Evolutionary conservation across 768 basidiomycete genomes (phyloP).

Genomic region (Boletus speciosus): DNA sequence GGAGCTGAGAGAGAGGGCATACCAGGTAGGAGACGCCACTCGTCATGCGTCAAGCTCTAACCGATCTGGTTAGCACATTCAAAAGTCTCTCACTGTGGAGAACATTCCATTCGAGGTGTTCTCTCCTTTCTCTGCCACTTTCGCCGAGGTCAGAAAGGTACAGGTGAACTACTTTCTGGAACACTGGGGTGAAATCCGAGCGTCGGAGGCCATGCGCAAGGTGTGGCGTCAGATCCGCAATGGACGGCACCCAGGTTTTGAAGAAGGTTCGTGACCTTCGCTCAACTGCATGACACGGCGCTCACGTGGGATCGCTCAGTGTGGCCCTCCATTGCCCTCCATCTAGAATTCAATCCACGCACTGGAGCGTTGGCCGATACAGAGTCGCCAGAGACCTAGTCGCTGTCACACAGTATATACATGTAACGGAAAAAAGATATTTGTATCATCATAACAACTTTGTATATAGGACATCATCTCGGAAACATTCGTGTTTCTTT

Average conservation of each 20-base stretch:
- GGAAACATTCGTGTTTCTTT: not conserved
- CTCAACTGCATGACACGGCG: not conserved
- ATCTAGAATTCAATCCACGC: conserved; percentile 56
- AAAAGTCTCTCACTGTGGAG: conserved; percentile 67
- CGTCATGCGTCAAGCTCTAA: conserved; percentile 1
- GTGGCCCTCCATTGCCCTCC: conserved; percentile 64
- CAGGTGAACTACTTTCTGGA: conserved; percentile 77
- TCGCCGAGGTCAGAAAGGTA: conserved; percentile 78
- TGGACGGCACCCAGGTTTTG: conserved; percentile 83
- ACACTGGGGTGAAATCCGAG: conserved; percentile 79
- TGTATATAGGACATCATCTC: conserved; percentile 6
- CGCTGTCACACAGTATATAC: not conserved
- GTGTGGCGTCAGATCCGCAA: conserved; percentile 84
- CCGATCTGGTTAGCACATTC: conserved; percentile 54
- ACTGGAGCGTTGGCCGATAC: conserved; percentile 22
- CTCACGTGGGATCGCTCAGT: conserved; percentile 37
- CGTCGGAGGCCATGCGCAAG: conserved; percentile 77
- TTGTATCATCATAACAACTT: conserved; percentile 3
- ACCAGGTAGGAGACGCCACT: conserved; percentile 33
- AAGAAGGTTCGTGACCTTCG: conserved; percentile 55
- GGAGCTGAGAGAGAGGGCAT: conserved; percentile 73
- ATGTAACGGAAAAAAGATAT: conserved; percentile 9
- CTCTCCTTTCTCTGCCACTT: conserved; percentile 78
- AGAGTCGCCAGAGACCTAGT: conserved; percentile 17
- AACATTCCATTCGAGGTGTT: conserved; percentile 88